Evolutionary conservation across 1,284 basidiomycete species (phyloP), one percentile per base, ranked within the genome.

Genomic region (Sanghuangporus weigelae): DNA sequence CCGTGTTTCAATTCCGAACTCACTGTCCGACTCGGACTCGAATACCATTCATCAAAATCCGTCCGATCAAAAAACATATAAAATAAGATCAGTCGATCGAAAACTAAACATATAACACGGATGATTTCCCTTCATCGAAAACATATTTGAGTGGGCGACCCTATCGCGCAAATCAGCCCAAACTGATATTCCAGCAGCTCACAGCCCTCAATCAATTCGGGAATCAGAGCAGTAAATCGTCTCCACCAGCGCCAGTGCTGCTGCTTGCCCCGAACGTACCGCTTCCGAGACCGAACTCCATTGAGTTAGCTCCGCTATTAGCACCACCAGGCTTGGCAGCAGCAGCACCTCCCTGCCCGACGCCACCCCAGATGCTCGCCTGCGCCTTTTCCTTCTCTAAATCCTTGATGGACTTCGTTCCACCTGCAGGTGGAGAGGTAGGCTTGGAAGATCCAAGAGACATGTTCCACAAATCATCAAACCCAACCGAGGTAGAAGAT

Each of bases 381-480:
- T 83, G 83, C 3, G 86, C 82, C 78, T 94, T 93, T 78, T 96
- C 93, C 77, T 86, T 88, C 76, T 93, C 89, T 69, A 96, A 73
- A 71, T 94, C 93, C 73, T 89, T 90, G 68, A 95, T 95, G 51
- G 87, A 92, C 80, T 94, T 95, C 14, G 78, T 79, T 21, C 72
- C 70, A 5, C 65, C 38, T 7, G 73, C 68, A 14, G 72, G 39
- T 59, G 68, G 73, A 36, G 63, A 65, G 6, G 71, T 60, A 54
- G 31, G 21, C 7, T 74, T 70, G 64, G 71, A 72, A 2, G 77
- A 72, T 39, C 90, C 89, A 21, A 96, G 82, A 1, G 92, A 93
- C 78, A 95, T 82, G 19, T 85, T 85, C 92, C 93, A 98, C 65
- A 98, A 76, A 73, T 98, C 95, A 69, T 96, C 96, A 71, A 98